Base-by-base conservation (phyloP, 2,329 filamentous ascomycete species). In the Xylogone sp. region DNA sequence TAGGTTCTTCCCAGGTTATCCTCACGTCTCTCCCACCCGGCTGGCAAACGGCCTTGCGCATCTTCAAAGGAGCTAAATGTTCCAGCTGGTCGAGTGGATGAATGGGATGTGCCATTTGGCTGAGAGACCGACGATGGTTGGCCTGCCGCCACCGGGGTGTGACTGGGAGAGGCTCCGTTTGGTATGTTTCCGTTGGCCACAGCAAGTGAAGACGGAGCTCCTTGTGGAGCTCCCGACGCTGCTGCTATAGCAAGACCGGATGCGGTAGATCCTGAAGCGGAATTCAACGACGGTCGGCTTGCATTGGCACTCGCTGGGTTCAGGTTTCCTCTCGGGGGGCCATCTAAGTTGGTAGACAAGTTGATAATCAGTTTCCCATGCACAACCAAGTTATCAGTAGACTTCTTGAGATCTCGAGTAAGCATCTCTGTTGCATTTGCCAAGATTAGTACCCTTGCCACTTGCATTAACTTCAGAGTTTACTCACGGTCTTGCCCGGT, bases 331-430 rank as follows among this genome's bases (percentile, higher is more conserved):
- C 83, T 82, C 56, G 86, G 81, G 6, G 91, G 89, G 16, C 82
- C 72, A 43, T 81, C 76, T 19, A 97, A 80, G 68, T 99, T 96
- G 48, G 93, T 97, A 10, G 93, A 97, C 12, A 99, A 77, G 68
- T 96, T 97, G 56, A 99, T 84, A 63, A 99, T 99, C 50, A 99
- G 82, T 72, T 97, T 97, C 56, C 94, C 94, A 68, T 99, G 92
- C 29, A 99, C 94, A 51, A 97, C 91, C 46, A 99, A 83, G 68
- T 97, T 97, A 69, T 99, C 94, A 54, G 91, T 97, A 5, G 94
- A 97, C 72, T 97, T 97, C 69, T 97, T 97, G 29, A 99, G 79
- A 69, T 99, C 94, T 60, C 91, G 81, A 47, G 94, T 97, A 67
- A 99, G 88, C 93, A 97, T 99, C 74, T 97, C 92, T 84, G 60